Base-by-base conservation (phyloP, 2,329 filamentous ascomycete genomes). In the Plectosphaerella plurivora region DNA sequence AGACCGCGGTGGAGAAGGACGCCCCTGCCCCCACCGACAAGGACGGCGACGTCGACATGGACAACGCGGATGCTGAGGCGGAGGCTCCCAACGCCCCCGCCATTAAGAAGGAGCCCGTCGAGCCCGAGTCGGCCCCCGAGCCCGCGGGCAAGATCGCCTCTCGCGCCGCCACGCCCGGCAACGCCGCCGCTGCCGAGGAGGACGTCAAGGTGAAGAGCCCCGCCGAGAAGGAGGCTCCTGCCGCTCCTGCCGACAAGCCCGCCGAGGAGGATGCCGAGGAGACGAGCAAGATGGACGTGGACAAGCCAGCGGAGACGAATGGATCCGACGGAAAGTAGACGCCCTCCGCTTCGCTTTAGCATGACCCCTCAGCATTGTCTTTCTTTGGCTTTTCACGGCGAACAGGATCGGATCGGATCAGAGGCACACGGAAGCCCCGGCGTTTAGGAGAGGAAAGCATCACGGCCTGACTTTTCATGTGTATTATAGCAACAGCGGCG, bases 41-140 rank as follows among this genome's bases (percentile, higher is more conserved):
- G 37, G 64, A 80, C 52, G 77, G 77, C 12, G 76, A 81, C 59
- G 68, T 81, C 7, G 75, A 77, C 10, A 81, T 81, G 77, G 68
- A 65, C 3, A 75, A 73, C 44, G 57, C 70, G 3, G 63, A 39
- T n/a, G 37, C 14, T 18, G 37, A 11, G 11, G 35, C 65, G 1
- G 55, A 66, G 1, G 58, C 58, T 10, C 59, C 66, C 12, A 61
- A 64, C 41, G 61, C 63, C 20, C 59, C 68, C n/a, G 58, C 62
- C 8, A 71, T 74, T 45, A 73, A 74, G 53, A 66, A 68, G 33
- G 72, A 74, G 41, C 73, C 75, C 6, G 56, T 57, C 5, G 69
- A 74, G 47, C 58, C 63, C 3, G 63, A 62, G 22, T 58, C 68
- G 1, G 62, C 67, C 16, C 61, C 69, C 6, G 57, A 60, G 6